Evolutionary conservation across 2,329 filamentous ascomycete genomes (phyloP).

Genomic region (Exophiala oligosperma): DNA sequence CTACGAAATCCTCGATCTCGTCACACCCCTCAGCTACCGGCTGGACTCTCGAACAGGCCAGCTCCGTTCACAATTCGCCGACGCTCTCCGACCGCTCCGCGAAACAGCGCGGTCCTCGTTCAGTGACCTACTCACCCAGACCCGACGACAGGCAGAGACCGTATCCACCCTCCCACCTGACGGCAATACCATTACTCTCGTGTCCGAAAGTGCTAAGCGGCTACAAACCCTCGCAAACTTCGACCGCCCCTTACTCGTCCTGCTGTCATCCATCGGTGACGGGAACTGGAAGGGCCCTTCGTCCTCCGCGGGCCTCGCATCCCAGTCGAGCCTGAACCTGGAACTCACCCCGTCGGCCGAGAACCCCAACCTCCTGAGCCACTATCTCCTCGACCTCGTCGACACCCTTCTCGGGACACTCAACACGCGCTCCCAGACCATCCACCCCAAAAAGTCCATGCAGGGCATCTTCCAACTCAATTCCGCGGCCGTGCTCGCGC

Average conservation of each 20-base stretch:
- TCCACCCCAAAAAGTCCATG: conserved; percentile 75
- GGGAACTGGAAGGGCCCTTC: conserved; percentile 71
- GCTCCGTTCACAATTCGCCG: conserved; percentile 77
- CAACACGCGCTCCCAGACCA: conserved; percentile 68
- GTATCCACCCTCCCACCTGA: conserved; percentile 73
- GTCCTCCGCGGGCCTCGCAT: conserved; percentile 33
- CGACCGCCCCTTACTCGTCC: conserved; percentile 78
- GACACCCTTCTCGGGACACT: conserved; percentile 75
- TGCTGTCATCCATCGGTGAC: conserved; percentile 89
- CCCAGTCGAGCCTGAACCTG: conserved; percentile 19
- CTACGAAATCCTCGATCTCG: conserved; percentile 91
- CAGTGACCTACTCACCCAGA: conserved; percentile 79
- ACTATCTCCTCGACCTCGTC: conserved; percentile 88
- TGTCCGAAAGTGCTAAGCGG: conserved; percentile 80
- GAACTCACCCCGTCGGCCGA: conserved; percentile 59
- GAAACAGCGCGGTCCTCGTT: conserved; percentile 90
- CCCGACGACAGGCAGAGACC: conserved; percentile 65
- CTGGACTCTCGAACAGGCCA: conserved; percentile 83
- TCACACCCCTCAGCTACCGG: conserved; percentile 74
- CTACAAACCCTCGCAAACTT: conserved; percentile 86
- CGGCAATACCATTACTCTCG: conserved; percentile 74
- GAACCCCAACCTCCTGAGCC: conserved; percentile 73
- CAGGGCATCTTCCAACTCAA: conserved; percentile 91
- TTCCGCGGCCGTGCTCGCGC: conserved; percentile 78
- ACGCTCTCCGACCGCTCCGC: conserved; percentile 82